These are phyloP conservation scores for Vigna hirtella DNA, from an alignment of 306 rosid species.

Conservation along the genomic window DNA sequence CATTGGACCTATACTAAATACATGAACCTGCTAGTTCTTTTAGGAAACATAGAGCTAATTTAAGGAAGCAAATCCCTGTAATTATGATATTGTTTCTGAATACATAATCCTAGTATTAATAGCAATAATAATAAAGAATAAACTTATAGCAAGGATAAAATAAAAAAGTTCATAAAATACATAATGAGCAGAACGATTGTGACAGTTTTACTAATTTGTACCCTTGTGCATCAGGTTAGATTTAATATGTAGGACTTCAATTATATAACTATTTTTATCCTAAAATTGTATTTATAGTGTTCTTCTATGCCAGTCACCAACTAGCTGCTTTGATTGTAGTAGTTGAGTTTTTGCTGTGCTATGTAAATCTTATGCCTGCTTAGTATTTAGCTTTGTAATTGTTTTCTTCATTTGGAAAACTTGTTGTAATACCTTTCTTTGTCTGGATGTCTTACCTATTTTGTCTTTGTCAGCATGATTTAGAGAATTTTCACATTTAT, in stretches of 20 bases:
- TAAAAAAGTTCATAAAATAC: no score
- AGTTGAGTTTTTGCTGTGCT: slow-evolving; percentile 30
- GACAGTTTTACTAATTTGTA: neutral
- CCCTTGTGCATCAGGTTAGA: slow-evolving; percentile 11
- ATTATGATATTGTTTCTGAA: no score
- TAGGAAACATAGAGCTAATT: no score
- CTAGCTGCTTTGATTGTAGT: neutral
- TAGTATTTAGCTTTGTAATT: slow-evolving; percentile 14
- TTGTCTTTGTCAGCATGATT: slow-evolving; percentile 15
- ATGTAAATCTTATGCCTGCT: neutral
- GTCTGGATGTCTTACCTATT: neutral
- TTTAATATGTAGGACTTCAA: slow-evolving; percentile 4
- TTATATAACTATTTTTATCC: slow-evolving; percentile 9
- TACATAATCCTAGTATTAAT: no score
- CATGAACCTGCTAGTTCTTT: no score
- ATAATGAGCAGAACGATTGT: no score
- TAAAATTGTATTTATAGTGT: slow-evolving; percentile 13
- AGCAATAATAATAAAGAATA: no score
- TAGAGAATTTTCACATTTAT: slow-evolving; percentile 16
- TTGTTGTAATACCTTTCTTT: neutral
- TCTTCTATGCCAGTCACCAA: slow-evolving; percentile 18
- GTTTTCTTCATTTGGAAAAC: slow-evolving; percentile 7
- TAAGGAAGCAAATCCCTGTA: no score
- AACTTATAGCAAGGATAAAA: no score
- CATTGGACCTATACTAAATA: no score